Base-by-base conservation (phyloP, 1,284 basidiomycete species). In the Cutaneotrichosporon cyanovorans region DNA sequence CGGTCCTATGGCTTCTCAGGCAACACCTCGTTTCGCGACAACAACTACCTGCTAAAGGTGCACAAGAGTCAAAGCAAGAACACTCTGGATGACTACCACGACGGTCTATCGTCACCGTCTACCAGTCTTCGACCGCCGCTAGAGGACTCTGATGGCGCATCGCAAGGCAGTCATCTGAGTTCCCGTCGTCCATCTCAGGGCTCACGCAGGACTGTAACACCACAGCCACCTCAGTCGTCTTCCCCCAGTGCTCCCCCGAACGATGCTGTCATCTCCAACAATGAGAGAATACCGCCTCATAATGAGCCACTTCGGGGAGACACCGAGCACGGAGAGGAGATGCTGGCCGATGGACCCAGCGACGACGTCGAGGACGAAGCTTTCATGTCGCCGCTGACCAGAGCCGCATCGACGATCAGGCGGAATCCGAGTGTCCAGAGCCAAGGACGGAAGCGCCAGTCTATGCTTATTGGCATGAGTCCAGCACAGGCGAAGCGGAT, bases 1-100 rank as follows among this genome's bases (percentile, higher is more conserved):
- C 61, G 59, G 41, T 66, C 63, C 14, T 64, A 67, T 43, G 67
- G 65, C 7, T 67, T 69, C 47, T 60, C 64, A 15, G 59, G 63
- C 11, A 55, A 57, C 21, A 50, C 55, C 21, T 45, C 50, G n/a
- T 54, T 64, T 49, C 50, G 64, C 23, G 67, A 69, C 36, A 58
- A 52, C 37, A 61, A 63, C 32, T 66, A 67, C 37, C 55, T 69
- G 4, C 47, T 63, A 11, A 49, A 46, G 28, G 53, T 61, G 16
- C 60, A 62, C 37, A 65, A 62, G 47, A 42, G 6, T 10, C 19
- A 15, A 3, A 21, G 36, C 36, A 37, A 37, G 19, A 21, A 18
- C 19, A 37, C n/a, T 15, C 19, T 28, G 11, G 45, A 22, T 8
- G 42, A 42, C 11, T 35, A 48, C 31, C 28, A 36, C 15, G 37